Base-by-base conservation (phyloP, 441 rosid species). In the Erysimum pusillum region DNA sequence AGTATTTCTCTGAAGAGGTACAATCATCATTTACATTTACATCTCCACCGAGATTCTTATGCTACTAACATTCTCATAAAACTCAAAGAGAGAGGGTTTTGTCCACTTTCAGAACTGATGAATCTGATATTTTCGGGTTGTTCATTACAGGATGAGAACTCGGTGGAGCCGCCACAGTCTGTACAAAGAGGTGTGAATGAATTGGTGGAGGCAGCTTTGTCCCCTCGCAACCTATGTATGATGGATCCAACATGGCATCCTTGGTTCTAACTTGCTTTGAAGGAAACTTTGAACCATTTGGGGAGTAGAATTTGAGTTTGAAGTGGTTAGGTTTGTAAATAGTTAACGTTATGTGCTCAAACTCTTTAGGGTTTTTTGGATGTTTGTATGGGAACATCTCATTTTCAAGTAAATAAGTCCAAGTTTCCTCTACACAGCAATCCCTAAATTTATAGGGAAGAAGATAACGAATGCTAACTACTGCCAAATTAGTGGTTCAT, bases 171-270 rank as follows among this genome's bases (percentile, higher is more conserved):
- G 13, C 96, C 97, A 5, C 96, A 92, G 51, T 92, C 98, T 0
- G 94, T 94, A 60, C 99, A 96, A 75, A 85, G 96, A 70, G 98
- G 98, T 1, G 95, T 94, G 68, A 81, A 78, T 6, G 98, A 90
- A 71, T 77, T 94, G 85, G 97, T 96, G 28, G 97, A 92, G 54
- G 95, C 98, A 14, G 98, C 98, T 58, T 83, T 93, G 85, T 73
- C 86, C 6, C 96, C 98, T 0, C 90, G 96, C 72, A 90, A 92
- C 83, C 82, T 96, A 65, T 96, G 98, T 76, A 94, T 91, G 98
- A 94, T 94, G 98, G 98, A 96, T 83, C 99, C 98, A 53, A 96
- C 98, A n/a, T 96, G 99, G 99, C 98, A 94, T 85, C 99, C 99
- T 12, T 96, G 98, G 99, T 96, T 96, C 87, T 94, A 74, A 87